Percentiles rank a stretch among this genome's conserved stretches.
These are phyloP conservation scores for Wickerhamiella parazyma DNA, from an alignment of 805 yeast species.

Conservation along the genomic window DNA sequence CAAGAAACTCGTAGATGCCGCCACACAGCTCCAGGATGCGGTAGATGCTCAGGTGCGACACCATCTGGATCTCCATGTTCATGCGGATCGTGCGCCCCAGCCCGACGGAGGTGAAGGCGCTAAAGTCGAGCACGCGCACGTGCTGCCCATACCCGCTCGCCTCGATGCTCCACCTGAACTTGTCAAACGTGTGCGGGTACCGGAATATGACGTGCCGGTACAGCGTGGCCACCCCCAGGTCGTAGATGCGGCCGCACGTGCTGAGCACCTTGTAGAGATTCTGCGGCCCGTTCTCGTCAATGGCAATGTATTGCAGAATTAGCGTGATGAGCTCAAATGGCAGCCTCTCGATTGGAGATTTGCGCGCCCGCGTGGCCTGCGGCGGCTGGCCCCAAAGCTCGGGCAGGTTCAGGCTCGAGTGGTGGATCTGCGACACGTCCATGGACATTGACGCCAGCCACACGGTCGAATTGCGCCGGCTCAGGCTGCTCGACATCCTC, in stretches of 20 bases:
- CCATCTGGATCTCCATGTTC: conserved; percentile 87
- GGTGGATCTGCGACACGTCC: conserved; percentile 11
- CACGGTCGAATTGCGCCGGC: conserved; percentile 13
- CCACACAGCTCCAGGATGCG: conserved; percentile 48
- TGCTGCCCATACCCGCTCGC: conserved; percentile 35
- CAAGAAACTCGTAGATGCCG: conserved; percentile 62
- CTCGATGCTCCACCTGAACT: conserved; percentile 44
- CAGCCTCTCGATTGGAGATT: conserved; percentile 11
- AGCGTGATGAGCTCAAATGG: conserved; percentile 21
- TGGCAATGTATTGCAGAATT: conserved; percentile 19
- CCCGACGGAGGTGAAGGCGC: conserved; percentile 79
- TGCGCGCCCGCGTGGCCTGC: not conserved
- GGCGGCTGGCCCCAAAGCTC: not conserved
- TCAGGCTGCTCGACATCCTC: not conserved
- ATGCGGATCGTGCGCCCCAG: conserved; percentile 77
- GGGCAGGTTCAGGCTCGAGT: conserved; percentile 3
- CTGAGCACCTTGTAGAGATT: conserved; percentile 16
- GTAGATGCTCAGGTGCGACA: conserved; percentile 58
- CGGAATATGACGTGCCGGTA: conserved; percentile 40
- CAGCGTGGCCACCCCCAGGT: conserved; percentile 25
- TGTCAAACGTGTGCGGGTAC: conserved; percentile 67
- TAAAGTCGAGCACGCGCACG: conserved; percentile 70
- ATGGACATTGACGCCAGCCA: conserved; percentile 14
- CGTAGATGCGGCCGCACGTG: conserved; percentile 23
- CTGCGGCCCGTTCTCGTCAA: conserved; percentile 12